Conservation (phyloP, 2,329 filamentous ascomycete genomes). For the Cyphellophora europaea region DNA sequence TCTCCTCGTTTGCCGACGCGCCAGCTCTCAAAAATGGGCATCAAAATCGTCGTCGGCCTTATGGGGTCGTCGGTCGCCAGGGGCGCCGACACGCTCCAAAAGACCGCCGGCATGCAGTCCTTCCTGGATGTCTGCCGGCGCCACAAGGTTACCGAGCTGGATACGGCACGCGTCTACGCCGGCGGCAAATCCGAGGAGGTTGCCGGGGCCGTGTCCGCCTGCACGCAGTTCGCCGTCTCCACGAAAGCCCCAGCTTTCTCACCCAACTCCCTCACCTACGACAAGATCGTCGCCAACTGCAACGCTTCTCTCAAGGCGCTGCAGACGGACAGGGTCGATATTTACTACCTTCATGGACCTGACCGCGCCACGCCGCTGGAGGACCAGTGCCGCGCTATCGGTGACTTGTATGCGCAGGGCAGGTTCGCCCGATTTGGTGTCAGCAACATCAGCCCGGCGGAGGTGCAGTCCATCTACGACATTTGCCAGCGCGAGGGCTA, state of each 20-base stretch:
- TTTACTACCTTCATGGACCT: constrained; percentile 27
- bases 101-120: constrained; percentile 2
- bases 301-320: constrained; percentile 2
- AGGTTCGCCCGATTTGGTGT: constrained; percentile 28
- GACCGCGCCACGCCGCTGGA: constrained; percentile 26
- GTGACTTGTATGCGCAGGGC: constrained; percentile 23
- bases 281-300: constrained; percentile 7
- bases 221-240: constrained; percentile 7
- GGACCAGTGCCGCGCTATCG: constrained; percentile 26
- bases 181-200: constrained; percentile 9
- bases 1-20: too few relatives aligned
- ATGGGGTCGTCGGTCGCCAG: constrained; percentile 10
- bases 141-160: constrained; percentile 10
- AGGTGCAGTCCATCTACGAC: constrained; percentile 23
- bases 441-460: constrained; percentile 26
- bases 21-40: too few relatives aligned
- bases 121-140: constrained; percentile 7
- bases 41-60: constrained; percentile 11
- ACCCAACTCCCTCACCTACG: constrained; percentile 2
- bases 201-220: constrained; percentile 4
- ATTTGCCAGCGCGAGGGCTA: constrained; percentile 26
- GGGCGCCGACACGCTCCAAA: constrained; percentile 5
- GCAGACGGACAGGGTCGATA: constrained; percentile 20
- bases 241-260: constrained; percentile 13
- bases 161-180: constrained; percentile 13